Evolutionary conservation across 2,329 filamentous ascomycete species (phyloP), one percentile per base, ranked within the genome.

Genomic region (Epichloe baconii): DNA sequence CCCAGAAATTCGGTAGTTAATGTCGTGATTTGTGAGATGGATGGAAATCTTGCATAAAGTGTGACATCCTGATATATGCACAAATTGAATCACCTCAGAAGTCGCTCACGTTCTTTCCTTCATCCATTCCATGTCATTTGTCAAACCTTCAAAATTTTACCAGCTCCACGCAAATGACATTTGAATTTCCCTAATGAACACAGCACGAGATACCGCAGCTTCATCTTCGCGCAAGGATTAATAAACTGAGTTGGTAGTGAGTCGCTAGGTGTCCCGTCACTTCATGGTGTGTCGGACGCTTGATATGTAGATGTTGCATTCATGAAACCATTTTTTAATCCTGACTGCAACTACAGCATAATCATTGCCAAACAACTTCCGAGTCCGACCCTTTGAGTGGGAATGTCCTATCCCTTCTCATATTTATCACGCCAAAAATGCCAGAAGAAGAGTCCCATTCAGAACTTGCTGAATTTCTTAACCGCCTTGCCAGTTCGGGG

Each of bases 401-500:
- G 64, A 66, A 64, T 62, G 55, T 60, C 59, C 61, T 58, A 60
- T 66, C 57, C 59, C 62, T 63, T 56, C 65, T 64, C 64, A 63
- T 70, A 64, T 69, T 73, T 71, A 74, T 73, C 71, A 75, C 73
- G 73, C 74, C 73, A 65, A 69, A 69, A 74, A 77, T 76, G 72
- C 73, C 73, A 75, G 58, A 68, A 66, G 62, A 66, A 67, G 62
- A 69, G 64, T 64, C 66, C 64, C 66, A 67, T 67, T 84, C 95
- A 98, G 82, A 98, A 98, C 83, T 98, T 98, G 80, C 74, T 80
- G 84, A 98, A 98, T 74, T 83, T 76, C 89, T 98, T 98, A 75
- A 96, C 89, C 66, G 82, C 77, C 85, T 96, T 96, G 77, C 90
- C 88, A 67, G 88, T 95, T 78, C 90, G 85, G 76, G 91, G 91